These are phyloP conservation scores for Echinosophora koreensis DNA, from an alignment of 306 rosid species.

Conservation along the genomic window DNA sequence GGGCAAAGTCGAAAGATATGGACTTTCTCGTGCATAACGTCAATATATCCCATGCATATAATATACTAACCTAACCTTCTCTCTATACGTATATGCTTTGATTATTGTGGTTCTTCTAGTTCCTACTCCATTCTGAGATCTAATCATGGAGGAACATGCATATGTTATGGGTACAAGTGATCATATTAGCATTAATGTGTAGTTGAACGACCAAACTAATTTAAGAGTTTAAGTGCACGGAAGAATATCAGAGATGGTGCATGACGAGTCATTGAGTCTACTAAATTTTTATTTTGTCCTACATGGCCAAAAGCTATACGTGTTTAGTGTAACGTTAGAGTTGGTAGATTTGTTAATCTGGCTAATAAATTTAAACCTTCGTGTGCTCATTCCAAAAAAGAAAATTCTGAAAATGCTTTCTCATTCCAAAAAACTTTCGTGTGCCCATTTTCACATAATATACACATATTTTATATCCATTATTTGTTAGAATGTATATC, in stretches of 20 bases:
- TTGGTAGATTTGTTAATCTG: conserved; percentile 17
- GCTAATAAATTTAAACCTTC: no score
- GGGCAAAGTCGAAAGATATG: conserved; percentile 35
- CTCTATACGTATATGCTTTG: conserved; percentile 3
- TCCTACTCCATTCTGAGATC: conserved; percentile 49
- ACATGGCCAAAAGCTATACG: not conserved
- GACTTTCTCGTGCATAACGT: conserved; percentile 45
- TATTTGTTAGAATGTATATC: no score
- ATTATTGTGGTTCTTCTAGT: not conserved
- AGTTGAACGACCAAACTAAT: conserved; percentile 64
- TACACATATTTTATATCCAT: no score
- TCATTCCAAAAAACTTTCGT: no score
- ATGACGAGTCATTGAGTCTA: not conserved
- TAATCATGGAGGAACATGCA: conserved; percentile 39
- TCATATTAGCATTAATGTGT: conserved; percentile 44
- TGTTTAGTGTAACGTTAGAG: conserved; percentile 2
- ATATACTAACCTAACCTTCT: conserved; percentile 34
- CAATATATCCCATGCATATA: conserved; percentile 15
- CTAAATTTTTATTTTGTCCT: not conserved
- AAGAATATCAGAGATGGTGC: conserved; percentile 45
- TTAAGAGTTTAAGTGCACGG: conserved; percentile 29
- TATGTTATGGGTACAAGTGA: conserved; percentile 28
- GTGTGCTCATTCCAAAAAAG: no score
- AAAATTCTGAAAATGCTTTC: no score
- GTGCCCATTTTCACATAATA: no score